Conservation (phyloP, 345 rosid species). For the Sisymbrium irio region DNA sequence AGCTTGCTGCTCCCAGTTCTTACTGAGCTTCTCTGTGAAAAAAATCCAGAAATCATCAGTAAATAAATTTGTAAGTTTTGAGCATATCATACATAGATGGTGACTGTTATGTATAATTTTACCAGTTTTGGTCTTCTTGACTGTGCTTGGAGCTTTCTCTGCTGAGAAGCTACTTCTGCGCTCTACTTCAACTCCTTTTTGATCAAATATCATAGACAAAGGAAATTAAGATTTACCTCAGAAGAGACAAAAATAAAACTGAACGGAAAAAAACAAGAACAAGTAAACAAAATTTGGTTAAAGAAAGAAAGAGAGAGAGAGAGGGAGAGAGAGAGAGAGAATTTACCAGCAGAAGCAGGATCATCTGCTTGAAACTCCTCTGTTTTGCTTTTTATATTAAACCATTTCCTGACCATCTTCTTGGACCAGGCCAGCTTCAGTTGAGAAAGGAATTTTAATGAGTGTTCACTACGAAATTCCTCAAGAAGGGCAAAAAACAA, state of each 20-base stretch:
- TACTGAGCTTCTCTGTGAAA: conserved; percentile 73
- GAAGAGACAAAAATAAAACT: conserved; percentile 23
- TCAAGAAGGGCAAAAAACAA: not conserved
- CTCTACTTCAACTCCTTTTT: conserved; percentile 67
- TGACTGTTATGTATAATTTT: not conserved
- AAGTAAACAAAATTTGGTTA: conserved; percentile 16
- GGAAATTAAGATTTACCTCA: conserved; percentile 4
- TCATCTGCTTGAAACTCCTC: conserved; percentile 92
- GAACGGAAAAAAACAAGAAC: conserved; percentile 27
- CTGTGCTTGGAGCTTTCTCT: conserved; percentile 74
- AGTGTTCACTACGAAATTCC: not conserved
- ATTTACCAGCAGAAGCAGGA: conserved; percentile 45
- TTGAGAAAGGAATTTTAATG: not conserved
- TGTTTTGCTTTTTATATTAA: conserved; percentile 84
- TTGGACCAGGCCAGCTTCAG: conserved; percentile 95
- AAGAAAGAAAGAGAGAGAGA: not conserved
- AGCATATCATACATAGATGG: not conserved
- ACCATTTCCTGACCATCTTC: conserved; percentile 89
- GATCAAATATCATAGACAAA: conserved; percentile 1
- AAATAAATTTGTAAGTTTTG: too few relatives aligned
- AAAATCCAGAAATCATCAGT: not conserved
- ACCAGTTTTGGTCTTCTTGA: conserved; percentile 92
- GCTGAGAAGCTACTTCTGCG: conserved; percentile 83
- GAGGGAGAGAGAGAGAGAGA: not conserved
- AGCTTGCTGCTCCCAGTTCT: conserved; percentile 60